Conservation (phyloP, 106 monocot genomes). For the Platanthera zijinensis region DNA sequence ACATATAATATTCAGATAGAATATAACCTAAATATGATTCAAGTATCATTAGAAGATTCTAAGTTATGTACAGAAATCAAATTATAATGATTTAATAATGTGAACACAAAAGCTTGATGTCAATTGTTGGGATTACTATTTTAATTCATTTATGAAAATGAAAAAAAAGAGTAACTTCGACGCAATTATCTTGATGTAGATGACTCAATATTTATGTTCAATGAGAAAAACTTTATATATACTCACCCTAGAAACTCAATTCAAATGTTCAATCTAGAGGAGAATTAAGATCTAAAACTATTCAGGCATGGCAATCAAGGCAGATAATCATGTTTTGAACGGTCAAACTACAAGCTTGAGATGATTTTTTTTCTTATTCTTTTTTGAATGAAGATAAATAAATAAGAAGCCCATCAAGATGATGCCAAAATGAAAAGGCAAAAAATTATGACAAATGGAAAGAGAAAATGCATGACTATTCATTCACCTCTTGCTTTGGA, state of each 20-base stretch:
- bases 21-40: no score
- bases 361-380: neutral
- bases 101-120: no score
- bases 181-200: no score
- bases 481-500: constrained; percentile 69
- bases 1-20: no score
- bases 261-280: neutral
- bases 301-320: neutral
- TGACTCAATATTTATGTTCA: no score
- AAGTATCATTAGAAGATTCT: no score
- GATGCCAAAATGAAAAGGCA: neutral
- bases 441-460: neutral
- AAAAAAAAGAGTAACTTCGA: no score
- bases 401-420: neutral
- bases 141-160: no score
- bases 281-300: neutral
- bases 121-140: no score
- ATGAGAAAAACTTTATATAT: neutral
- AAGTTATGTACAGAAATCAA: no score
- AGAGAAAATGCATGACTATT: neutral
- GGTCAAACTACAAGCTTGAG: neutral
- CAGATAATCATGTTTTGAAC: neutral
- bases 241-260: neutral
- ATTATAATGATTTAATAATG: no score
- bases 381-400: neutral